phyloP scores from a whole-genome alignment of 208 protist genomes.

The Leishmania tropica region DNA sequence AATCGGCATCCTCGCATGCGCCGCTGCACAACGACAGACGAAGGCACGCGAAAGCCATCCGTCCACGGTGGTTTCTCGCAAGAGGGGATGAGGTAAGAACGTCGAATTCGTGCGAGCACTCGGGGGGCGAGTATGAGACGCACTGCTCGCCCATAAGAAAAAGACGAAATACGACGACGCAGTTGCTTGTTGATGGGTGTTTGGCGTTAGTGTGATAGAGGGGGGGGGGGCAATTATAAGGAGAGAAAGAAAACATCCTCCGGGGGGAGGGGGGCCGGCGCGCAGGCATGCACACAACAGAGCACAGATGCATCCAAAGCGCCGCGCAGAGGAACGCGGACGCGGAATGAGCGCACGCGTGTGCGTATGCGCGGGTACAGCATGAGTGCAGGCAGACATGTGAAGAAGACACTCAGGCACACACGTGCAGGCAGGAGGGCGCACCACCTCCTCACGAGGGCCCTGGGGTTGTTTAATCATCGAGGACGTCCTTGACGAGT shows the following conservation, averaged over 20 bases:
- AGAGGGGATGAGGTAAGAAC: neutral
- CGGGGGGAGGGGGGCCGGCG: too few relatives aligned
- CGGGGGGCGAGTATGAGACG: neutral
- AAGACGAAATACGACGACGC: neutral
- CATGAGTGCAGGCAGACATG: neutral
- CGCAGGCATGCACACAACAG: neutral
- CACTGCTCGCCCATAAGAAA: neutral
- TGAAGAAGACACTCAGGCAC: neutral
- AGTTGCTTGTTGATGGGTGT: neutral
- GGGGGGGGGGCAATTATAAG: neutral
- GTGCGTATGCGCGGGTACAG: neutral
- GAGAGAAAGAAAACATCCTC: neutral
- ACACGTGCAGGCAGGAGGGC: neutral
- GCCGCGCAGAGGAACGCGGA: neutral
- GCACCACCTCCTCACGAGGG: neutral
- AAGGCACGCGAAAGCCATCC: neutral
- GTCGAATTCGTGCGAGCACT: neutral
- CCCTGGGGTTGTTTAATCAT: slow-evolving; percentile 30
- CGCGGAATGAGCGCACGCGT: neutral
- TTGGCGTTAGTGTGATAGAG: neutral
- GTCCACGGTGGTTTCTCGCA: neutral
- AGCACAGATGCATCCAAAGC: neutral
- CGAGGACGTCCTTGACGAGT: slow-evolving; percentile 75
- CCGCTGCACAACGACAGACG: neutral
- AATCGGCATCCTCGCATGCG: neutral